A percentile compares a stretch with the other conserved stretches of the same genome.
These are phyloP conservation scores for Euphorbia tirucalli DNA, from an alignment of 345 rosid genomes.

Conservation along the genomic window DNA sequence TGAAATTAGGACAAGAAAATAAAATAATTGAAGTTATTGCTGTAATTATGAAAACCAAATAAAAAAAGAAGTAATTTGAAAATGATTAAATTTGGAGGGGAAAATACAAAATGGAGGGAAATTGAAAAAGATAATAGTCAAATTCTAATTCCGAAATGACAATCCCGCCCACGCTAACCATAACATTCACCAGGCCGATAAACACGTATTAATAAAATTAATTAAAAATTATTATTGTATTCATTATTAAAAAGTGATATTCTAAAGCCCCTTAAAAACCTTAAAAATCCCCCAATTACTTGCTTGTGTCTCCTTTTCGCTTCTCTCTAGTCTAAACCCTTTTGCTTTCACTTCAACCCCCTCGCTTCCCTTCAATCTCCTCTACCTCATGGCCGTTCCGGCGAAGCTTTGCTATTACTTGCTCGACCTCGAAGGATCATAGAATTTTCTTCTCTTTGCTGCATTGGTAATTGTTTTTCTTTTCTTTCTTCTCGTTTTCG, in stretches of 20 bases:
- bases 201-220: too few relatives aligned
- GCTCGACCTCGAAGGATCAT: slow-evolving; percentile 9
- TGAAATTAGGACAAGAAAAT: too few relatives aligned
- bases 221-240: too few relatives aligned
- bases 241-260: neutral
- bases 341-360: too few relatives aligned
- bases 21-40: neutral
- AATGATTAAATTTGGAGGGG: slow-evolving; percentile 10
- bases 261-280: slow-evolving; percentile 16
- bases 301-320: neutral
- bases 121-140: slow-evolving; percentile 19
- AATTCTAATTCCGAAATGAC: slow-evolving; percentile 23
- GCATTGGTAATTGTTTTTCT: slow-evolving; percentile 5
- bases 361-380: neutral
- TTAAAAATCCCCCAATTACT: slow-evolving; percentile 9
- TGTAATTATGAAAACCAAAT: neutral
- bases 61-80: neutral
- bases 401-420: slow-evolving; percentile 1
- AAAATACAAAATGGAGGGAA: slow-evolving; percentile 47
- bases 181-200: too few relatives aligned
- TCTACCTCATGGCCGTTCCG: slow-evolving; percentile 8
- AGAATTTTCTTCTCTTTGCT: slow-evolving; percentile 6
- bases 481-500: neutral
- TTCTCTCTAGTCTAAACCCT: slow-evolving; percentile 4
- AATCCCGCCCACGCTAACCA: slow-evolving; percentile 24